Conservation (phyloP, 2,329 filamentous ascomycete genomes). For the Aspergillus sp. region DNA sequence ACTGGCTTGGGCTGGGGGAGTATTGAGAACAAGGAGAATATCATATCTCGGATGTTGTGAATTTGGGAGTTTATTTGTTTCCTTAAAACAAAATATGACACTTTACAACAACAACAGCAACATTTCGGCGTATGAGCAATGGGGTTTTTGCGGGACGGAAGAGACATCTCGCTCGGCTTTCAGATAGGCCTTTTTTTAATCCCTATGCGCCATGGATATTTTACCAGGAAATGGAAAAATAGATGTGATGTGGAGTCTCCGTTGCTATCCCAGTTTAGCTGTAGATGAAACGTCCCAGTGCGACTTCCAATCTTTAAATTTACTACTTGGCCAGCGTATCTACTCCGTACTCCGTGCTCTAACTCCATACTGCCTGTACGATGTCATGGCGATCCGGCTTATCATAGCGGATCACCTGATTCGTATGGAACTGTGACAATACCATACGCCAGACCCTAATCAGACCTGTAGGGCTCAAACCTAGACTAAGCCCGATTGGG, state of each 20-base stretch:
- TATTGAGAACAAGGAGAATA: slow-evolving; percentile 11
- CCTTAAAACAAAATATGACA: slow-evolving; percentile 9
- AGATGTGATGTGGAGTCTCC: slow-evolving; percentile 15
- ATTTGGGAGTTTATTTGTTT: slow-evolving; percentile 19
- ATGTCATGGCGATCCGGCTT: neutral
- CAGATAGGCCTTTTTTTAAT: slow-evolving; percentile 13
- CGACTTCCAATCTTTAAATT: neutral
- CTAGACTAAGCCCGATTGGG: slow-evolving; percentile 10
- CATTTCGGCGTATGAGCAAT: slow-evolving; percentile 19
- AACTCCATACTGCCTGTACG: neutral
- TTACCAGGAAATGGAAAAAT: slow-evolving; percentile 14
- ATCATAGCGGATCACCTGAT: neutral
- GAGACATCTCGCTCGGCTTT: slow-evolving; percentile 12
- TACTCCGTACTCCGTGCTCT: neutral
- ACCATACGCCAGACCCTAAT: neutral
- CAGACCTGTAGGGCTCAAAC: slow-evolving; percentile 12
- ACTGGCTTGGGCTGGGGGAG: slow-evolving; percentile 24
- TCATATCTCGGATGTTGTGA: slow-evolving; percentile 8
- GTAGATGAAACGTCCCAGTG: too few species aligned
- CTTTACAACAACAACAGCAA: slow-evolving; percentile 3
- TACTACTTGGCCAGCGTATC: neutral
- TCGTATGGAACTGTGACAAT: neutral
- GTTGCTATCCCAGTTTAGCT: slow-evolving; percentile 6
- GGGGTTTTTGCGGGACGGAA: slow-evolving; percentile 11
- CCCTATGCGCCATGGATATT: slow-evolving; percentile 14